phyloP scores from a whole-genome alignment of 805 yeast genomes.

The Myxozyma monticola region DNA sequence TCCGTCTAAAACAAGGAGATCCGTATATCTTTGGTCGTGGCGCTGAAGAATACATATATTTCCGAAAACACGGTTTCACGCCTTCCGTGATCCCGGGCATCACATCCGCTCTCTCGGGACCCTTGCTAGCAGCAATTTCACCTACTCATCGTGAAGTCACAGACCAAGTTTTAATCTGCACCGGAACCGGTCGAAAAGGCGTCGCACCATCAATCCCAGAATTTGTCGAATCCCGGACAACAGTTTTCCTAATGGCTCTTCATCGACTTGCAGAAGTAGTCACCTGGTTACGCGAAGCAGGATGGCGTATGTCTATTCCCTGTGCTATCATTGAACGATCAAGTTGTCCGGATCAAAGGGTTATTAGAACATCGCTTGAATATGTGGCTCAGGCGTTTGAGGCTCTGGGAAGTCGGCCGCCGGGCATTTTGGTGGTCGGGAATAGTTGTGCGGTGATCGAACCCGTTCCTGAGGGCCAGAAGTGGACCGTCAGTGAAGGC shows the following conservation, averaged over 20 bases:
- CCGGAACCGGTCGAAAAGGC: conserved; percentile 92
- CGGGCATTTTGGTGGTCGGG: conserved; percentile 85
- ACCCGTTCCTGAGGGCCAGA: conserved; percentile 33
- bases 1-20: conserved; percentile 92
- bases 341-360: conserved; percentile 88
- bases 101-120: conserved; percentile 86
- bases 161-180: conserved; percentile 88
- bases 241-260: conserved; percentile 85
- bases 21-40: conserved; percentile 97
- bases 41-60: conserved; percentile 82
- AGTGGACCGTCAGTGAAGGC: conserved; percentile 55
- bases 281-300: conserved; percentile 48
- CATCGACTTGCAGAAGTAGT: conserved; percentile 57
- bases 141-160: conserved; percentile 91
- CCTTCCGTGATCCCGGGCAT: conserved; percentile 85
- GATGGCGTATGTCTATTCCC: conserved; percentile 73
- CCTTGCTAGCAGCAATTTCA: conserved; percentile 77
- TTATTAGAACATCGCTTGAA: conserved; percentile 69
- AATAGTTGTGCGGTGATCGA: conserved; percentile 63
- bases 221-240: conserved; percentile 70
- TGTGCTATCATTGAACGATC: conserved; percentile 89
- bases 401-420: conserved; percentile 83
- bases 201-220: conserved; percentile 76
- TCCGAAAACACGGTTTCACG: conserved; percentile 61
- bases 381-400: conserved; percentile 72